phyloP scores from a whole-genome alignment of 2,329 filamentous ascomycete species.

The Pyrenochaeta sp. region DNA sequence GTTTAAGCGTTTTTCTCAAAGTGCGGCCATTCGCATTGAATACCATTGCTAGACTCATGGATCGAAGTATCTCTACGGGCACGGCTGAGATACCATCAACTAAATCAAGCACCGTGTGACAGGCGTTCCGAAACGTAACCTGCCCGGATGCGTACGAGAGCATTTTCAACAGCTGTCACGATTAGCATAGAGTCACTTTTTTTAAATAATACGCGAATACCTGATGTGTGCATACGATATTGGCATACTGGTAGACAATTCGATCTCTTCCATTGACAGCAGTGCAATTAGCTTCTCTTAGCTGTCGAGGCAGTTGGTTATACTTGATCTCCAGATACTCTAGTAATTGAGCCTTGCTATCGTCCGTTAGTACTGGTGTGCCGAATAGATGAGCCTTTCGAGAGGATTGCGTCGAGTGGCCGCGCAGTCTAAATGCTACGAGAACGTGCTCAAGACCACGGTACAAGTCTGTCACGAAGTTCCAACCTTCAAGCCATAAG shows the following conservation, averaged over 20 bases:
- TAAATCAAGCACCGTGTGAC: conserved; percentile 2
- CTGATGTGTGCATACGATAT: neutral
- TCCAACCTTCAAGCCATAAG: neutral
- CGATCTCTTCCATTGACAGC: neutral
- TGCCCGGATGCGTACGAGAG: neutral
- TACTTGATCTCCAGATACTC: neutral
- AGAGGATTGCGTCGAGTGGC: neutral
- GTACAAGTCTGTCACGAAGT: conserved; percentile 5
- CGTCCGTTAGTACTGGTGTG: neutral
- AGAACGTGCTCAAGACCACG: conserved; percentile 2
- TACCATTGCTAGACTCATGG: conserved; percentile 3
- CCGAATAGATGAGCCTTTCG: neutral
- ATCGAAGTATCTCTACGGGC: neutral
- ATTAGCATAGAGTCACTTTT: neutral
- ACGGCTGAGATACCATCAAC: conserved; percentile 2
- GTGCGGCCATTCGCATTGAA: no score
- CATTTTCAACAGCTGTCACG: neutral
- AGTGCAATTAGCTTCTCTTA: neutral
- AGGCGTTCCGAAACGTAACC: neutral
- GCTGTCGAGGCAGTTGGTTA: neutral
- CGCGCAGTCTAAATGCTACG: neutral
- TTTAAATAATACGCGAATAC: neutral
- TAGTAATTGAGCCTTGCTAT: neutral
- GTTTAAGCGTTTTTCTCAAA: neutral
- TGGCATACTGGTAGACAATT: neutral